phyloP scores from a whole-genome alignment of 179 eudicot genomes.

The Spinacia oleracea region DNA sequence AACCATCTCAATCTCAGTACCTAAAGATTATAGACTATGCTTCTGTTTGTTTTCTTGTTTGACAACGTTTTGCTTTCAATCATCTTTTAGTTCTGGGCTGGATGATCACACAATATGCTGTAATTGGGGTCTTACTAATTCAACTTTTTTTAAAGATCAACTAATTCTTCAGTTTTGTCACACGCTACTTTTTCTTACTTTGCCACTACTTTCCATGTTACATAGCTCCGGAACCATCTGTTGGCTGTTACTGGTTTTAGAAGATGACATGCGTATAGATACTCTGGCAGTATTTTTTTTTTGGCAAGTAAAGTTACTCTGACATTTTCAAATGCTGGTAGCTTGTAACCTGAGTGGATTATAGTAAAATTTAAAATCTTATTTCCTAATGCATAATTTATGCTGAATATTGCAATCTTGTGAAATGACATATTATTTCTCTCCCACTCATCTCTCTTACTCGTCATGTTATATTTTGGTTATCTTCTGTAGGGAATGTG shows the following conservation, averaged over 20 bases:
- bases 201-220: too few relatives aligned
- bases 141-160: neutral
- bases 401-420: neutral
- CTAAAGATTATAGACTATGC: neutral
- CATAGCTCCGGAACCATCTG: too few relatives aligned
- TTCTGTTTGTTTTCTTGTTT: neutral
- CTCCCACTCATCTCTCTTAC: neutral
- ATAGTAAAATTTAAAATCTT: too few relatives aligned
- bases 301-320: too few relatives aligned
- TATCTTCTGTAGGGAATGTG: constrained; percentile 55
- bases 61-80: neutral
- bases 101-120: neutral
- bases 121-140: neutral
- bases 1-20: neutral
- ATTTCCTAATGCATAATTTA: too few relatives aligned
- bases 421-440: neutral
- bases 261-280: too few relatives aligned
- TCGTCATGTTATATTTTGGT: neutral
- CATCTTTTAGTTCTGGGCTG: neutral
- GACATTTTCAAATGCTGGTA: too few relatives aligned
- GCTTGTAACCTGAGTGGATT: too few relatives aligned
- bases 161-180: too few relatives aligned
- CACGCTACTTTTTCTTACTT: too few relatives aligned
- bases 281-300: too few relatives aligned
- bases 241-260: too few relatives aligned